A percentile compares a stretch with the other conserved stretches of the same genome.
phyloP scores from a whole-genome alignment of 2,329 filamentous ascomycete genomes.

The Acrodontium crateriforme region DNA sequence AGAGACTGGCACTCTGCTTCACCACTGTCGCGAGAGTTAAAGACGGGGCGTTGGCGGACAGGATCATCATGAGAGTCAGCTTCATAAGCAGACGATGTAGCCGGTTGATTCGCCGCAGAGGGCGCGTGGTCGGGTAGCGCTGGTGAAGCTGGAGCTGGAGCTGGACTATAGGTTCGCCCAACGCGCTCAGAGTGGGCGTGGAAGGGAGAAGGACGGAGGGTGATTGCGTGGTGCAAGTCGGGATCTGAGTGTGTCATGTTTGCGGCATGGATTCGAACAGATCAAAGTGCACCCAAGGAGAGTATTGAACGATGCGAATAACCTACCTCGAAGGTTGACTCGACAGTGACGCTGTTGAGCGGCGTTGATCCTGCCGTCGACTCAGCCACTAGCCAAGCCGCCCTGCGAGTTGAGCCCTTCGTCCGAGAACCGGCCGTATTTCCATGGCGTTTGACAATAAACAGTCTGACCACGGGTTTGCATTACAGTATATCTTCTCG shows the following conservation, averaged over 20 bases:
- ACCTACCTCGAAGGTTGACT: background rate
- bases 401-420: too few species aligned
- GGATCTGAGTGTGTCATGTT: conserved; percentile 22
- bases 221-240: conserved; percentile 35
- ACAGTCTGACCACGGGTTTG: too few species aligned
- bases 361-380: too few species aligned
- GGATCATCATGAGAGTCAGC: conserved; percentile 7
- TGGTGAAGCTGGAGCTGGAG: conserved; percentile 8
- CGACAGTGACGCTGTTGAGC: too few species aligned
- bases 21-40: conserved; percentile 18
- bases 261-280: background rate
- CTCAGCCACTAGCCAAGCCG: too few species aligned
- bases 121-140: conserved; percentile 11
- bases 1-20: conserved; percentile 28
- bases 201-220: conserved; percentile 33
- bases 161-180: conserved; percentile 9
- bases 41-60: conserved; percentile 23
- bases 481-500: too few species aligned
- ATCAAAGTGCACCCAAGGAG: background rate
- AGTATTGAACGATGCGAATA: background rate
- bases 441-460: too few species aligned
- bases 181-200: conserved; percentile 22
- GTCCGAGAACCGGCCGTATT: too few species aligned
- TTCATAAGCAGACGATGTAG: conserved; percentile 28
- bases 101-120: conserved; percentile 15